Base-by-base conservation (phyloP, 2,329 filamentous ascomycete species). In the Teratosphaeria zuluensis region DNA sequence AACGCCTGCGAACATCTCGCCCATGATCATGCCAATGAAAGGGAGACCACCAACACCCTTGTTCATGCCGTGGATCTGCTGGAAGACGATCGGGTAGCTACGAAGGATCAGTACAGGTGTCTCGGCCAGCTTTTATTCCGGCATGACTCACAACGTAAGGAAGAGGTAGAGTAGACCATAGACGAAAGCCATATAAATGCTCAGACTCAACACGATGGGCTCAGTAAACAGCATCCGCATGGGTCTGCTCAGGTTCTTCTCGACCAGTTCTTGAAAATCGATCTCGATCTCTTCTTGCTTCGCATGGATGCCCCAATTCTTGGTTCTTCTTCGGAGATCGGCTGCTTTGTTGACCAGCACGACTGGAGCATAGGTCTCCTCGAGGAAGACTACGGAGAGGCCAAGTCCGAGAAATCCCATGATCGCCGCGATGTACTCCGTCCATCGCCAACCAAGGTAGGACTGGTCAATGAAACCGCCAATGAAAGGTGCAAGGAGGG, bases 391-490 rank as follows among this genome's bases (percentile, higher is more conserved):
- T 55, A 73, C 66, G 55, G 60, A 61, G n/a, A 70, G 56, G 2
- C 57, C 61, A 9, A 65, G 57, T 7, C 68, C 66, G 14, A 65
- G 59, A 55, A 72, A 74, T n/a, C 70, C 72, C 68, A 74, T 72
- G 61, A 77, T 76, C 1, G 74, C 72, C 16, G 73, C 68, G 53
- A 77, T 72, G 58, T 78, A 78, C 55, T 73, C 73, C 0, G 73
- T 75, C 76, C 76, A 78, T 48, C 76, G 69, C 76, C 76, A 78
- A 28, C 74, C 73, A 5, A 78, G 66, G 58, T 72, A 67, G 4
- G 69, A 68, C 21, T 77, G 66, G 4, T 75, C 70, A 5, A 74
- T 69, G 60, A 70, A 69, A 24, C 68, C 71, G 12, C 63, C 65
- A n/a, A 78, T 72, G 35, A 76, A 67, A 3, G 77, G 77, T 0